These are phyloP conservation scores for Aquilaria malaccensis DNA, from an alignment of 345 rosid genomes.

Conservation along the genomic window DNA sequence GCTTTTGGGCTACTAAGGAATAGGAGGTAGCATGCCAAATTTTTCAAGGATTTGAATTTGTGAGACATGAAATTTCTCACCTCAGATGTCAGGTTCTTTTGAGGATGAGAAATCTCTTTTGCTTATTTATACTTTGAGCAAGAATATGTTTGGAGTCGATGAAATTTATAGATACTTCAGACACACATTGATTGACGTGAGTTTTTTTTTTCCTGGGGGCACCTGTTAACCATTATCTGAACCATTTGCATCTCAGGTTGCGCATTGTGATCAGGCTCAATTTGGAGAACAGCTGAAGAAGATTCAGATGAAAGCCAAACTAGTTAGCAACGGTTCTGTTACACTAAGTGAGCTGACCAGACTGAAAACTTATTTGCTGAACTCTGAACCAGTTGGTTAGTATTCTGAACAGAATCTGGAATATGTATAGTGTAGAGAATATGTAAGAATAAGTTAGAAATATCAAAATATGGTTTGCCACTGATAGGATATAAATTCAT, in stretches of 20 bases:
- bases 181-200: neutral
- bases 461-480: too few species aligned
- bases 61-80: too few species aligned
- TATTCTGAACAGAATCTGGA: constrained; percentile 9
- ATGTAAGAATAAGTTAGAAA: neutral
- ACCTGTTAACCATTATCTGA: constrained; percentile 5
- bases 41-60: too few species aligned
- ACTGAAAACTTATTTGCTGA: constrained; percentile 54
- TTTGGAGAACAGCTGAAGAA: constrained; percentile 38
- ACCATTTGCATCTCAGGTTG: constrained; percentile 31
- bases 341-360: constrained; percentile 53
- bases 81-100: too few species aligned
- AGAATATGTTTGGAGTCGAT: too few species aligned
- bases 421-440: neutral
- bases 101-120: too few species aligned
- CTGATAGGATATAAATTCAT: neutral
- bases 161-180: too few species aligned
- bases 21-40: neutral
- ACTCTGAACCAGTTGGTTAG: constrained; percentile 56
- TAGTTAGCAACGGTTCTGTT: constrained; percentile 52
- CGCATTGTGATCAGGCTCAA: constrained; percentile 31
- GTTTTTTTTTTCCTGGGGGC: neutral
- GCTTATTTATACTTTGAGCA: too few species aligned
- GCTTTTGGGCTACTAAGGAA: constrained; percentile 1
- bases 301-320: constrained; percentile 68